Conservation (phyloP, 2,329 filamentous ascomycete species). For the Thielaviopsis ethacetica region DNA sequence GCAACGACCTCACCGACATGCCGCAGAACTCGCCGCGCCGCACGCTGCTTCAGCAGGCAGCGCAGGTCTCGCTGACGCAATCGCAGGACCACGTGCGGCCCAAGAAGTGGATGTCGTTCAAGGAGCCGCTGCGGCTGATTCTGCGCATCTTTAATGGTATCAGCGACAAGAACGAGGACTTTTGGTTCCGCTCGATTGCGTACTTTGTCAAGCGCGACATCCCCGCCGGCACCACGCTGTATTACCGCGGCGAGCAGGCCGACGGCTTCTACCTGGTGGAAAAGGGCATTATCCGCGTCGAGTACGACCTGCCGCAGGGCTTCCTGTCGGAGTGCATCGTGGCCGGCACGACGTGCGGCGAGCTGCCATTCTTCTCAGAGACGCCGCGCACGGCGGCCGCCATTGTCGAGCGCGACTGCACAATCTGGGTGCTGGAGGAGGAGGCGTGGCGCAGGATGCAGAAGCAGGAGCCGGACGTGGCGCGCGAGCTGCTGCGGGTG, state of each 20-base stretch:
- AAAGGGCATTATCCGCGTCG: slow-evolving; percentile 70
- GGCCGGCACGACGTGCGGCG: slow-evolving; percentile 85
- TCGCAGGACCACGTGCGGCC: slow-evolving; percentile 46
- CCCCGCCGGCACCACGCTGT: slow-evolving; percentile 54
- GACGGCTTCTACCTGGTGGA: slow-evolving; percentile 84
- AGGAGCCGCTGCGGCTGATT: slow-evolving; percentile 78
- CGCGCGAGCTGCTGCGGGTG: slow-evolving; percentile 67
- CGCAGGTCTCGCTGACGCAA: slow-evolving; percentile 32
- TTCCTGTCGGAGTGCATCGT: slow-evolving; percentile 82
- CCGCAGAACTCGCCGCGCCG: slow-evolving; percentile 67
- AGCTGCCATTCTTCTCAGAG: slow-evolving; percentile 89
- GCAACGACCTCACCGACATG: slow-evolving; percentile 13
- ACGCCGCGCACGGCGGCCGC: slow-evolving; percentile 79
- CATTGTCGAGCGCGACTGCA: slow-evolving; percentile 62
- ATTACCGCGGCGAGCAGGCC: slow-evolving; percentile 58
- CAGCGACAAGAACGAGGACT: slow-evolving; percentile 76
- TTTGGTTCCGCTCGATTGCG: slow-evolving; percentile 68
- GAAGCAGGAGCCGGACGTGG: slow-evolving; percentile 56
- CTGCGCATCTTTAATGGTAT: slow-evolving; percentile 90
- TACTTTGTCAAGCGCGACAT: slow-evolving; percentile 63
- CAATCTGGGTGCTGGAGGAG: slow-evolving; percentile 65
- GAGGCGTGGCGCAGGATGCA: slow-evolving; percentile 60
- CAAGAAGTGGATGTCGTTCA: slow-evolving; percentile 71
- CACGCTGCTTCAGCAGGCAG: slow-evolving; percentile 61
- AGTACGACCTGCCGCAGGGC: slow-evolving; percentile 84